Conservation (phyloP, 345 rosid species). For the Populus euphratica region DNA sequence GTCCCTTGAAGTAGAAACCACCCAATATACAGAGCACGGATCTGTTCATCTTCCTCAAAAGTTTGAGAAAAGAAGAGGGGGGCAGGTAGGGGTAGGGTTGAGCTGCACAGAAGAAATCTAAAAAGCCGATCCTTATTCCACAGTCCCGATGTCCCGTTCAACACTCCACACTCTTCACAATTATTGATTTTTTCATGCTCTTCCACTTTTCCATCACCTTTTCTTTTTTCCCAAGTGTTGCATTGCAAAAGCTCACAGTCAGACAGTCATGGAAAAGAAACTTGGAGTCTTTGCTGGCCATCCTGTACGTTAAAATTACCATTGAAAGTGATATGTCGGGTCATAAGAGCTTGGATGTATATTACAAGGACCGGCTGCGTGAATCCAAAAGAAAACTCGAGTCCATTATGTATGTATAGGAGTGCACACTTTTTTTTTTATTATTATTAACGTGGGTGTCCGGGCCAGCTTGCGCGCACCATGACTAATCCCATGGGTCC, state of each 20-base stretch:
- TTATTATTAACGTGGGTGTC: no score
- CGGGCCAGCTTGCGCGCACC: no score
- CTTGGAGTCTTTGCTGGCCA: neutral
- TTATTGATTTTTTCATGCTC: constrained; percentile 3
- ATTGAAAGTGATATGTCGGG: neutral
- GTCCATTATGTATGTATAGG: neutral
- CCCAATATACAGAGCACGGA: neutral
- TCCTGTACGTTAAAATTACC: neutral
- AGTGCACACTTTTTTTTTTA: no score
- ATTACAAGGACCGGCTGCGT: neutral
- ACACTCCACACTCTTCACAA: constrained; percentile 6
- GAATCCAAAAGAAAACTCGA: neutral
- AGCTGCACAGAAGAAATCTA: constrained; percentile 13
- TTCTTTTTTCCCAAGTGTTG: constrained; percentile 2
- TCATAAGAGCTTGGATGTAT: neutral
- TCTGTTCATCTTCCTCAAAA: neutral
- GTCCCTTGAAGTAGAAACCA: constrained; percentile 28
- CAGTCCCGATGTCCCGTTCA: neutral
- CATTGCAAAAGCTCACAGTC: neutral
- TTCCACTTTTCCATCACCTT: neutral
- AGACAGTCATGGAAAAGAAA: neutral
- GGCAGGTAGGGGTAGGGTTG: constrained; percentile 1
- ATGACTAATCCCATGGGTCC: no score
- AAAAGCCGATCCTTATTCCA: neutral
- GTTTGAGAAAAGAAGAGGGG: neutral